phyloP scores from a whole-genome alignment of 345 rosid genomes.

The Hypericum perforatum region DNA sequence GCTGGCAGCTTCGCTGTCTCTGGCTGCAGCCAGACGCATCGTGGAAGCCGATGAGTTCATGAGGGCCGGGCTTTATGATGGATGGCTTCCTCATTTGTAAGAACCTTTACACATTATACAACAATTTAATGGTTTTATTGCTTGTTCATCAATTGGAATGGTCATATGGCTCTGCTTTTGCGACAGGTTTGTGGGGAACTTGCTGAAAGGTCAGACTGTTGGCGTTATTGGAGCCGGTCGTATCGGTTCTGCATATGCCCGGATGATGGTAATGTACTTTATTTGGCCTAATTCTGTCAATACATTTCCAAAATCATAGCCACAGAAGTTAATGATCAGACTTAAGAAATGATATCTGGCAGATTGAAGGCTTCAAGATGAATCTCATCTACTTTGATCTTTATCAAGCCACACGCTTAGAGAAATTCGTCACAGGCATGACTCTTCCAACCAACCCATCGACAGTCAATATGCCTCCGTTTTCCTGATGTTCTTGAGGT shows the following conservation, averaged over 20 bases:
- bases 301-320: no score
- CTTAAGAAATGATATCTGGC: neutral
- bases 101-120: neutral
- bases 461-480: neutral
- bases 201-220: conserved; percentile 95
- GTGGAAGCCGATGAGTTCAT: conserved; percentile 95
- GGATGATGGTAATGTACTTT: conserved; percentile 69
- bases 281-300: no score
- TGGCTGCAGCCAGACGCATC: conserved; percentile 88
- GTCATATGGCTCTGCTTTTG: conserved; percentile 1
- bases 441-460: neutral
- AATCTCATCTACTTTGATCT: conserved; percentile 88
- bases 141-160: neutral
- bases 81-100: conserved; percentile 94
- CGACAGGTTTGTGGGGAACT: conserved; percentile 80
- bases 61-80: conserved; percentile 93
- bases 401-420: conserved; percentile 87
- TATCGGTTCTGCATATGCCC: conserved; percentile 95
- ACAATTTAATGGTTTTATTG: no score
- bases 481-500: conserved; percentile 5
- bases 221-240: conserved; percentile 99
- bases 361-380: conserved; percentile 98
- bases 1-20: conserved; percentile 85
- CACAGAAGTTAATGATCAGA: no score
- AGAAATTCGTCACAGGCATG: conserved; percentile 84